Conservation (phyloP, 306 rosid genomes). For the Rosa multiflora region DNA sequence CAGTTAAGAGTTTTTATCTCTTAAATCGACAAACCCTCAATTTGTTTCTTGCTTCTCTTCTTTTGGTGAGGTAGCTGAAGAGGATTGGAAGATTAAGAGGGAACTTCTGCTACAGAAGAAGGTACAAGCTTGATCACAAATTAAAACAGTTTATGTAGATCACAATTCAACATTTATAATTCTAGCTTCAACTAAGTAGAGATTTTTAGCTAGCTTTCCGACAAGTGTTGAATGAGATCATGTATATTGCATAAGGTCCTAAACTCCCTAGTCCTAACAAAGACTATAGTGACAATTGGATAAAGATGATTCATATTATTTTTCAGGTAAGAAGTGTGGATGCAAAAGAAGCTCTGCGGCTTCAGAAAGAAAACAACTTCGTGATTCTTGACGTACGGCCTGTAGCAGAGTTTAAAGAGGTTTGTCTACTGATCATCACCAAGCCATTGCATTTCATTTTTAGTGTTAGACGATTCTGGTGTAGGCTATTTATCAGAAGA, state of each 20-base stretch:
- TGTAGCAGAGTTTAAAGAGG: slow-evolving; percentile 95
- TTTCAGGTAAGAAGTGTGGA: slow-evolving; percentile 93
- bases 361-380: slow-evolving; percentile 89
- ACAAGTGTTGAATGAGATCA: neutral
- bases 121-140: slow-evolving; percentile 26
- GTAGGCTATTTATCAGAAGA: neutral
- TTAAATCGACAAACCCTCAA: slow-evolving; percentile 15
- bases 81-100: slow-evolving; percentile 93
- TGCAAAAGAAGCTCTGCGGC: slow-evolving; percentile 87
- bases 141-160: neutral
- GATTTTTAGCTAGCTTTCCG: neutral
- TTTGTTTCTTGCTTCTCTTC: slow-evolving; percentile 21
- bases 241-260: neutral
- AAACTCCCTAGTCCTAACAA: neutral
- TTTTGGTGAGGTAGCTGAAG: slow-evolving; percentile 77
- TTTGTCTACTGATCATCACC: slow-evolving; percentile 22
- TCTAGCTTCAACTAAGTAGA: neutral
- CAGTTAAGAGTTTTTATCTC: neutral
- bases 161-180: neutral
- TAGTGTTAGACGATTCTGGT: neutral
- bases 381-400: slow-evolving; percentile 97
- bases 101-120: slow-evolving; percentile 65
- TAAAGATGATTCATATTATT: neutral
- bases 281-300: neutral
- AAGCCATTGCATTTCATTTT: neutral